Evolutionary conservation across 768 basidiomycete species (phyloP).

Genomic region (Naganishia onofrii): DNA sequence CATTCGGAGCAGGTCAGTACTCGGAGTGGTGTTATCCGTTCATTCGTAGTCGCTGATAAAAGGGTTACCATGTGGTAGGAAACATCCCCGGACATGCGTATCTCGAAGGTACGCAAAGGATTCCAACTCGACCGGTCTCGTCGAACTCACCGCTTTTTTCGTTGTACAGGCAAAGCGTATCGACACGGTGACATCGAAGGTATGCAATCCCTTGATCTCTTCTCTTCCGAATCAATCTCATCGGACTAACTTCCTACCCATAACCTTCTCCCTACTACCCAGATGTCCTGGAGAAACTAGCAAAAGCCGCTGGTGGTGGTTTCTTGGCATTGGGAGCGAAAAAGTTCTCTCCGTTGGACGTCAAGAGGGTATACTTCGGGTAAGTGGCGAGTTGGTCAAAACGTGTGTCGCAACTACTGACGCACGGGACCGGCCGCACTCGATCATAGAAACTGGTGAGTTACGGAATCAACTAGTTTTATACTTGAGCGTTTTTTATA

Average conservation of each 20-base stretch:
- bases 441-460: slow-evolving; percentile 42
- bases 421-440: background rate
- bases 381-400: background rate
- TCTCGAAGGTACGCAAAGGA: slow-evolving; percentile 1
- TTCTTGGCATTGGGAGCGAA: slow-evolving; percentile 59
- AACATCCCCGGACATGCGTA: slow-evolving; percentile 22
- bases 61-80: background rate
- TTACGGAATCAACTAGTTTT: background rate
- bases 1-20: slow-evolving; percentile 13
- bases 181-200: slow-evolving; percentile 82
- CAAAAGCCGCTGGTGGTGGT: slow-evolving; percentile 63
- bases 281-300: slow-evolving; percentile 61
- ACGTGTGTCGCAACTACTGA: slow-evolving; percentile 31
- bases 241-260: background rate
- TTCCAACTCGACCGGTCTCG: too few relatives aligned
- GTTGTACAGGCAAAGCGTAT: slow-evolving; percentile 56
- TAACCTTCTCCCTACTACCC: background rate
- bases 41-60: background rate
- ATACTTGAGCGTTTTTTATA: slow-evolving; percentile 3
- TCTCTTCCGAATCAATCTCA: background rate
- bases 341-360: slow-evolving; percentile 75
- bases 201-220: background rate
- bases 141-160: background rate
- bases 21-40: background rate
- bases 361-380: slow-evolving; percentile 56